Conservation (phyloP, 179 eudicot species). For the Spergularia azorica region DNA sequence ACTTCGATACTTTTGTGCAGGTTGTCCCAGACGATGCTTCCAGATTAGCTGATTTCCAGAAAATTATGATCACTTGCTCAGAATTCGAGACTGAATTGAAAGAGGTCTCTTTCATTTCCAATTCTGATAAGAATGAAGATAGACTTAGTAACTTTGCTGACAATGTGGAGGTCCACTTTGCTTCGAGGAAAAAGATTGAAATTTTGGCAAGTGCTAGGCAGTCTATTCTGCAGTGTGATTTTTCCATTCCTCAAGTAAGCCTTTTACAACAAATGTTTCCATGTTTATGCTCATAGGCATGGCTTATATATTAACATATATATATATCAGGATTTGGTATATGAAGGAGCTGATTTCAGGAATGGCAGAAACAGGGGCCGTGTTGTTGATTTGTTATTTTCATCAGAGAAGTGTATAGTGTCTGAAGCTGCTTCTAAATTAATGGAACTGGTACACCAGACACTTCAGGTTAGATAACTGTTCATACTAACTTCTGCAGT, state of each 20-base stretch:
- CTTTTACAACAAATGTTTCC: not conserved
- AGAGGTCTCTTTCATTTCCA: conserved; percentile 78
- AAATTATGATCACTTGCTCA: conserved; percentile 56
- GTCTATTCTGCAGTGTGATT: conserved; percentile 66
- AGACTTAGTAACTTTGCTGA: conserved; percentile 81
- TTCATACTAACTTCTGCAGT: not conserved
- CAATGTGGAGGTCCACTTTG: conserved; percentile 97
- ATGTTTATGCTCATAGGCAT: conserved; percentile 7
- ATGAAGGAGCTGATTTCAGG: conserved; percentile 33
- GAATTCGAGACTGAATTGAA: conserved; percentile 76
- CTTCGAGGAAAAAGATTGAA: conserved; percentile 84
- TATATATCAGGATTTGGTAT: conserved; percentile 55
- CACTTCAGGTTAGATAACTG: conserved; percentile 59
- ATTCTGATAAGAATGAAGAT: conserved; percentile 67
- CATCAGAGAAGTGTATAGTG: conserved; percentile 79
- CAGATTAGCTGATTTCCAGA: conserved; percentile 86
- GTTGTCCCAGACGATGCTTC: conserved; percentile 95
- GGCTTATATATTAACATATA: conserved; percentile 27
- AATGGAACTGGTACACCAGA: conserved; percentile 86
- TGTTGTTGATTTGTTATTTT: conserved; percentile 72
- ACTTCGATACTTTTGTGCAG: conserved; percentile 39
- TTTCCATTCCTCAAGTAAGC: conserved; percentile 75
- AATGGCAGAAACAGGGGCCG: conserved; percentile 38
- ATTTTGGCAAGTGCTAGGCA: conserved; percentile 87
- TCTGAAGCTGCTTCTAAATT: conserved; percentile 83